A percentile compares a stretch with the other conserved stretches of the same genome.
Conservation (phyloP, 2,329 filamentous ascomycete genomes). For the Neonectria neomacrospora region DNA sequence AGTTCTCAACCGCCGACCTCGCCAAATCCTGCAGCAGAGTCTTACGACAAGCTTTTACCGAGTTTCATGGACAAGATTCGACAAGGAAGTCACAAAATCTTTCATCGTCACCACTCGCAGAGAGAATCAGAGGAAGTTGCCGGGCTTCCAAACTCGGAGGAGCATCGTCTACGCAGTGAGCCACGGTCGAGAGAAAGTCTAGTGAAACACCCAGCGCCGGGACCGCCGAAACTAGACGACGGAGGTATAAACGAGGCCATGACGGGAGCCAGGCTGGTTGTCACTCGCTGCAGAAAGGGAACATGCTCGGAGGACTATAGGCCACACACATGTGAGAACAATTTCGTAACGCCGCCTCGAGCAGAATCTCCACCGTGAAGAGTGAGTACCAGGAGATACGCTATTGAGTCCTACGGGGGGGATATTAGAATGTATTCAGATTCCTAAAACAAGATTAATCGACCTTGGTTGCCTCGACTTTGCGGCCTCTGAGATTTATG, state of each 20-base stretch:
- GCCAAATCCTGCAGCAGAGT: constrained; percentile 18
- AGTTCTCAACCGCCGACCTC: constrained; percentile 35
- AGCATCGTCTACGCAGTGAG: neutral
- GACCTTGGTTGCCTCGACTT: neutral
- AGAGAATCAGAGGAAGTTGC: constrained; percentile 22
- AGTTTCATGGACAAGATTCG: constrained; percentile 45
- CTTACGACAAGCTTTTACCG: constrained; percentile 35
- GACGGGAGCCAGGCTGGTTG: constrained; percentile 33
- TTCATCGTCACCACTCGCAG: constrained; percentile 38
- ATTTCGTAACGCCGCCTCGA: constrained; percentile 28
- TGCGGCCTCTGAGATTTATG: neutral
- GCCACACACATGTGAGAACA: constrained; percentile 47
- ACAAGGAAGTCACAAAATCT: constrained; percentile 41
- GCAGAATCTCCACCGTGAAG: constrained; percentile 24
- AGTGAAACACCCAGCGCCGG: constrained; percentile 29
- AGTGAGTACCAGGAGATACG: neutral
- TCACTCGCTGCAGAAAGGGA: constrained; percentile 23
- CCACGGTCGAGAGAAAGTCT: constrained; percentile 39
- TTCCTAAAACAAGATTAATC: neutral
- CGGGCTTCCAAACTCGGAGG: constrained; percentile 7
- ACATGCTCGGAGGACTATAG: constrained; percentile 49
- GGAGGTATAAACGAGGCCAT: constrained; percentile 42
- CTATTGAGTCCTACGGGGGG: neutral
- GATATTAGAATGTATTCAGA: neutral
- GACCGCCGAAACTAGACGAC: constrained; percentile 32